Base-by-base conservation (phyloP, 305 asterid genomes). In the Salvia sclarea region DNA sequence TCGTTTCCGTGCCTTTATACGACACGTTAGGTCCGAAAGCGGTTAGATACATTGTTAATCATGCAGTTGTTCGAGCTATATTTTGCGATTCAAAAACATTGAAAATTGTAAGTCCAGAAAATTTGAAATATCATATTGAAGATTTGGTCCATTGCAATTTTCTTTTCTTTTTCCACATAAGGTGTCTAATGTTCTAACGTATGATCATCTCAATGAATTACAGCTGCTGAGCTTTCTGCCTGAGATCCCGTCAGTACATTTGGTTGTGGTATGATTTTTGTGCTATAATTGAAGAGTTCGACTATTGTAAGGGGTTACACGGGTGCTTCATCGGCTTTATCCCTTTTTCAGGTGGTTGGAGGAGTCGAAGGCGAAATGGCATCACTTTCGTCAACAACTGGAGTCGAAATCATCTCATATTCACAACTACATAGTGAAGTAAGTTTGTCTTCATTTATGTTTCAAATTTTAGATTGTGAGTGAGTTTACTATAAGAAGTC, bases 1-100 rank as follows among this genome's bases (percentile, higher is more conserved):
- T 65, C 61, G 61, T 84, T 71, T 83, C 92, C 0, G 88, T 85
- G 43, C 95, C 95, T 59, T 75, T 88, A 74, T 88, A 88, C 49
- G 92, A 88, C 69, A 88, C 92, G 20, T 73, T 88, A 47, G 95
- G 95, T 76, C 90, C 90, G 20, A 90, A 85, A 13, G 90, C 92
- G 52, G 92, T 88, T 55, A 84, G 81, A 65, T 88, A 80, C 75
- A 81, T 88, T 47, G 85, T 81, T 63, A 82, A 88, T 75, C 95
- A 85, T 71, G 85, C 90, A 30, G 73, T 81, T 47, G 49, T 80
- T 72, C 76, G 70, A 84, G 87, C 88, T 24, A 74, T 88, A 78
- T 85, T 85, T 64, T 85, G 95, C 64, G 83, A 73, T 43, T 81
- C 87, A 22, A 79, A 84, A 65, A 82, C 90, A 2, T 71, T 82